phyloP scores from a whole-genome alignment of 371 early-diverging fungal genomes.

The Mucor plumbeus region DNA sequence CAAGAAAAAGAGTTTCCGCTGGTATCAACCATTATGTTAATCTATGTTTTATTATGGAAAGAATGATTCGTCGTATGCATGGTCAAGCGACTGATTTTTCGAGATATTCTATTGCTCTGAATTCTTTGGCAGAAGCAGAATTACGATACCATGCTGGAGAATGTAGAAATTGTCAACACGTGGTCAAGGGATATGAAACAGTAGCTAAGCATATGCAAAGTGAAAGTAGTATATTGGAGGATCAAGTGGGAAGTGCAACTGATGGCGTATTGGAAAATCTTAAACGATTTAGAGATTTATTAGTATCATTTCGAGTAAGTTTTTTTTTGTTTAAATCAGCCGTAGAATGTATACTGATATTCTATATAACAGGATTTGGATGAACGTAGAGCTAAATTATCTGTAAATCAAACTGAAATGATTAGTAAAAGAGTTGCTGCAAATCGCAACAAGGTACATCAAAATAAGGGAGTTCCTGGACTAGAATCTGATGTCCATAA shows the following conservation, averaged over 20 bases:
- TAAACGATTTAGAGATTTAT: conserved; percentile 73
- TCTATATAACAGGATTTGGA: conserved; percentile 32
- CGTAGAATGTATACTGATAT: background rate
- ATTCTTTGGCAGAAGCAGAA: conserved; percentile 65
- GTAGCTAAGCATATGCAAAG: conserved; percentile 65
- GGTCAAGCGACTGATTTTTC: conserved; percentile 65
- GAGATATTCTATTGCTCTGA: conserved; percentile 60
- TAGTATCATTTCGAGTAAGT: conserved; percentile 65
- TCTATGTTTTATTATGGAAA: conserved; percentile 70
- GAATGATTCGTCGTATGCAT: conserved; percentile 68
- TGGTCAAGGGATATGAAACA: conserved; percentile 64
- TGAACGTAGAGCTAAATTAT: conserved; percentile 38
- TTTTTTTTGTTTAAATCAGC: background rate
- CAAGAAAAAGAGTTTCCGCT: conserved; percentile 56
- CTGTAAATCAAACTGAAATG: conserved; percentile 42
- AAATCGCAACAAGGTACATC: conserved; percentile 46
- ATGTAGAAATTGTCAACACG: conserved; percentile 63
- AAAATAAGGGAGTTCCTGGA: conserved; percentile 51
- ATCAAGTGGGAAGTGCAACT: conserved; percentile 51
- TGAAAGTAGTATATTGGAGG: conserved; percentile 58
- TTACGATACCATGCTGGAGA: conserved; percentile 66
- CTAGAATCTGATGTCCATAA: conserved; percentile 48
- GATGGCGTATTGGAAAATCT: conserved; percentile 69
- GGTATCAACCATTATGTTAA: conserved; percentile 66
- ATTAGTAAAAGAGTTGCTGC: conserved; percentile 40